A percentile compares a stretch with the other conserved stretches of the same genome.
Evolutionary conservation across 805 yeast genomes (phyloP).

Genomic region (Metschnikowia chrysomelidarum): DNA sequence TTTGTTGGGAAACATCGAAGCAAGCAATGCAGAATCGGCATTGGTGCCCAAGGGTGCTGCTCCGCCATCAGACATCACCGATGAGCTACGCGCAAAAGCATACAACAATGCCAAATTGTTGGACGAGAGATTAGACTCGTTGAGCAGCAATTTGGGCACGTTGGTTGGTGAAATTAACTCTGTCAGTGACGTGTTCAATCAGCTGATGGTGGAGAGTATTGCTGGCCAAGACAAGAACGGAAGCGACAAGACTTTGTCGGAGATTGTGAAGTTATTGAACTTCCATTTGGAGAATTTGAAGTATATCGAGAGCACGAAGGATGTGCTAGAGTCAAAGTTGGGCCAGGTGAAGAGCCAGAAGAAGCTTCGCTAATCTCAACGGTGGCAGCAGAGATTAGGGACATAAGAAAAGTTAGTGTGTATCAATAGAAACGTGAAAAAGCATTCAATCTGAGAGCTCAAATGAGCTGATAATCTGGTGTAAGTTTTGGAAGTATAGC

Average conservation of each 20-base stretch:
- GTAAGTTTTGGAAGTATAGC: too few relatives aligned
- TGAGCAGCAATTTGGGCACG: constrained; percentile 74
- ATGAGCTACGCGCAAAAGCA: constrained; percentile 85
- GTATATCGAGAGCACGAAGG: constrained; percentile 78
- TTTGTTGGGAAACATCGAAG: constrained; percentile 40
- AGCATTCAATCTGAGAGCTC: too few relatives aligned
- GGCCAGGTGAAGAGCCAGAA: constrained; percentile 19
- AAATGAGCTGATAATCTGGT: too few relatives aligned
- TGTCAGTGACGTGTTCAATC: constrained; percentile 77
- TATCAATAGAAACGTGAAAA: background rate
- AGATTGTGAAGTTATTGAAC: constrained; percentile 77
- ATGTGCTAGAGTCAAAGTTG: constrained; percentile 64
- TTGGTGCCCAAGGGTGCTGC: constrained; percentile 11
- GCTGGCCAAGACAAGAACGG: constrained; percentile 26
- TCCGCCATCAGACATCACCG: constrained; percentile 47
- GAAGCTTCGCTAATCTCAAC: constrained; percentile 8
- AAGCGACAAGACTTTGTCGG: constrained; percentile 48
- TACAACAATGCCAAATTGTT: constrained; percentile 82
- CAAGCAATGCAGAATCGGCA: constrained; percentile 18
- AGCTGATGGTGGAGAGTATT: constrained; percentile 41
- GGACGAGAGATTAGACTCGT: constrained; percentile 73
- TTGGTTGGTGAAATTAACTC: constrained; percentile 80
- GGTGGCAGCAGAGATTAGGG: background rate
- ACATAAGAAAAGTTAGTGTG: background rate
- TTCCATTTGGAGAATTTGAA: constrained; percentile 87